These are phyloP conservation scores for Dictyostelium capitatum DNA, from an alignment of 78 protist genomes.

Conservation along the genomic window DNA sequence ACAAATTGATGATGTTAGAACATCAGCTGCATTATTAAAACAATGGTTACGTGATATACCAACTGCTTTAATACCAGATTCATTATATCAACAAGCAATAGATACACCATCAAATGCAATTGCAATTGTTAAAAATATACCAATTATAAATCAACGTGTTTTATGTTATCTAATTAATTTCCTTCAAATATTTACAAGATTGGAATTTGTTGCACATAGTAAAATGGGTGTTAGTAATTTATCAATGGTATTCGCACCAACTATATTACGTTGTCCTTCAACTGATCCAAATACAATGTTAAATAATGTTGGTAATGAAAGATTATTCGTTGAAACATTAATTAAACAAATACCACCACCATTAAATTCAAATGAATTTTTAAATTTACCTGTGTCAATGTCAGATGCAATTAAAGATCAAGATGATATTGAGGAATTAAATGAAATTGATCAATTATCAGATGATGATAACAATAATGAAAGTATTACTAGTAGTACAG, in stretches of 20 bases:
- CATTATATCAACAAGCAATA: slow-evolving; percentile 26
- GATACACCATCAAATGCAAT: slow-evolving; percentile 21
- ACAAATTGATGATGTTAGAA: slow-evolving; percentile 61
- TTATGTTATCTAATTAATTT: slow-evolving; percentile 40
- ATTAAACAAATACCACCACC: slow-evolving; percentile 39
- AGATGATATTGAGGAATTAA: slow-evolving; percentile 75
- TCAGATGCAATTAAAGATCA: slow-evolving; percentile 46
- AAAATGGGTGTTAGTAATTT: slow-evolving; percentile 70
- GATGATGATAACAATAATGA: slow-evolving; percentile 14
- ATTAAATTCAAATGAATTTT: slow-evolving; percentile 7
- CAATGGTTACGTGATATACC: slow-evolving; percentile 77
- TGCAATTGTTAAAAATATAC: slow-evolving; percentile 26
- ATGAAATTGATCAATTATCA: background rate
- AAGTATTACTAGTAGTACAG: background rate
- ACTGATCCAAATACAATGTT: slow-evolving; percentile 52
- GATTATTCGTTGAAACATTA: slow-evolving; percentile 55
- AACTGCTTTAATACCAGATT: slow-evolving; percentile 44
- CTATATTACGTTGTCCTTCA: slow-evolving; percentile 64
- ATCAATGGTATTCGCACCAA: slow-evolving; percentile 72
- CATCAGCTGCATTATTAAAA: slow-evolving; percentile 60
- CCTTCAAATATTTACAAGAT: slow-evolving; percentile 28
- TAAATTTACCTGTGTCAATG: slow-evolving; percentile 28
- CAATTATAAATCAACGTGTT: slow-evolving; percentile 32
- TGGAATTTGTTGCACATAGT: slow-evolving; percentile 55
- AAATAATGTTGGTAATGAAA: slow-evolving; percentile 47